Base-by-base conservation (phyloP, 768 basidiomycete species). In the Tricholoma sp. region DNA sequence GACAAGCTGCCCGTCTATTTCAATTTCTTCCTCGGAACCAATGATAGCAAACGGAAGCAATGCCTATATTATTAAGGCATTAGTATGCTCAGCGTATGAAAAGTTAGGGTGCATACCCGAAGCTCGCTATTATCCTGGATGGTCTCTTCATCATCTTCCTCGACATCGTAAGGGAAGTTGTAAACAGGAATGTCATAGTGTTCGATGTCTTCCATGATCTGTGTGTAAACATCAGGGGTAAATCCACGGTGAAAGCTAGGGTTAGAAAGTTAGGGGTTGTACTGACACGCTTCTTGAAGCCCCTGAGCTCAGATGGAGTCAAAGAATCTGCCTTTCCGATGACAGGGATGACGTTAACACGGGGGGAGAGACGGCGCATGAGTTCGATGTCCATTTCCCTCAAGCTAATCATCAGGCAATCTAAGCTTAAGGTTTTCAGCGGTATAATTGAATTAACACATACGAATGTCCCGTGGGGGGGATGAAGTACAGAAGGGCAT, bases 161-260 rank as follows among this genome's bases (percentile, higher is more conserved):
- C 97, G 6, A 96, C 88, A 63, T 98, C 97, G 70, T 98, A 99
- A 0, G 97, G 97, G 81, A 99, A 99, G 77, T 98, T 98, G 80
- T 98, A 98, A 39, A 98, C 89, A 4, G 97, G 97, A 63, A 99
- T 98, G 61, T 89, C 88, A 67, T 98, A 98, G 77, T 98, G 83
- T 66, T 98, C 96, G 63, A 99, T 99, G 69, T 99, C 97, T 73
- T 99, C 96, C 96, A 98, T 99, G 66, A 99, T 86, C 94, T 97
- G 62, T 1, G 34, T 2, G 55, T 36, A 53, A 4, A 49, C 18
- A 57, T 39, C n/a, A 60, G 56, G 4, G 41, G 47, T 31, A 39
- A 44, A 33, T 42, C 15, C 9, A 31, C 42, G 50, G 34, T 37
- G 20, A 32, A 37, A 28, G 44, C 13, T 17, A 44, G n/a, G n/a